Evolutionary conservation across 306 rosid species (phyloP).

Genomic region (Fragaria nilgerrensis): DNA sequence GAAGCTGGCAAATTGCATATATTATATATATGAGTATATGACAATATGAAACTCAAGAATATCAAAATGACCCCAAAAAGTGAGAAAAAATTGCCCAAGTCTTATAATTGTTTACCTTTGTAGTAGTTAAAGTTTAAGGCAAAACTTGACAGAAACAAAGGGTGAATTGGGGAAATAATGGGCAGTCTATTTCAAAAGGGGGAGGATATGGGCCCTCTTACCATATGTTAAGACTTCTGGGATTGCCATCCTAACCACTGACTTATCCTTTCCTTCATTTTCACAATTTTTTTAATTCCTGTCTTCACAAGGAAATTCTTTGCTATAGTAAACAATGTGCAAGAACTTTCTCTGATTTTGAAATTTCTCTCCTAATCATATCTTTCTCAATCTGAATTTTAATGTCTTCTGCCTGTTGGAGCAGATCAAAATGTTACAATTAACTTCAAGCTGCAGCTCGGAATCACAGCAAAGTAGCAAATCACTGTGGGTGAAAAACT

Average conservation of each 20-base stretch:
- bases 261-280: conserved; percentile 36
- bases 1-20: conserved; percentile 7
- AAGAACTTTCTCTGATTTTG: conserved; percentile 20
- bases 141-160: neutral
- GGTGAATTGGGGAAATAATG: neutral
- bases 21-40: no score
- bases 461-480: neutral
- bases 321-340: conserved; percentile 12
- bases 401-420: neutral
- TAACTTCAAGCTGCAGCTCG: neutral
- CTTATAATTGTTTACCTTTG: neutral
- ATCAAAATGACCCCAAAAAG: conserved; percentile 3
- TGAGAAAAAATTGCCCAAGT: neutral
- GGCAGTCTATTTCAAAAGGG: neutral
- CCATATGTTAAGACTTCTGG: conserved; percentile 24
- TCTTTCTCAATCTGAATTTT: neutral
- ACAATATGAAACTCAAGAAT: neutral
- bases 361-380: neutral
- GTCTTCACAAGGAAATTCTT: neutral
- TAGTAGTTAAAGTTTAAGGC: neutral
- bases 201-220: neutral
- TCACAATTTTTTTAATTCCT: neutral
- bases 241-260: conserved; percentile 41
- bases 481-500: neutral
- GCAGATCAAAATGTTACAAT: neutral